Conservation (phyloP, 2,329 filamentous ascomycete genomes). For the Zasmidium cellare region DNA sequence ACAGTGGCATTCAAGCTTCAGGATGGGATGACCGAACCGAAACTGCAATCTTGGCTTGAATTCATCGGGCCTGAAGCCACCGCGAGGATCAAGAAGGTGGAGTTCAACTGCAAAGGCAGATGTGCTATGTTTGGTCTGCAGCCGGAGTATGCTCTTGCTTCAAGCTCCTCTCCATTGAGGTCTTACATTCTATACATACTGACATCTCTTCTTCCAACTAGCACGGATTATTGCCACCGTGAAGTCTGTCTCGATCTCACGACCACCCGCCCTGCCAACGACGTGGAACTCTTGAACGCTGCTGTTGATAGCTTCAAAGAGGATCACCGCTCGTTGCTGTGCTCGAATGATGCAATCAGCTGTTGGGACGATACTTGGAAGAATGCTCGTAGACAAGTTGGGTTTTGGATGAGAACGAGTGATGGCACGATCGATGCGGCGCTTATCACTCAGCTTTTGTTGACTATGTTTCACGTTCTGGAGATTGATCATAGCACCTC, state of each 20-base stretch:
- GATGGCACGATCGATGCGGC: not conserved
- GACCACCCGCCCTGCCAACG: not conserved
- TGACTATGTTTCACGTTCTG: not conserved
- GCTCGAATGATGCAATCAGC: conserved; percentile 7
- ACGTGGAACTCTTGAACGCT: not conserved
- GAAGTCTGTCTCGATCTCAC: not conserved
- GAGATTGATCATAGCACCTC: not conserved
- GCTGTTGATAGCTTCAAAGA: not conserved
- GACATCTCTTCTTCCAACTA: not conserved
- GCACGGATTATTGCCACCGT: conserved; percentile 10
- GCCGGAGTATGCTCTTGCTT: conserved; percentile 5
- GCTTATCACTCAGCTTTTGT: not conserved
- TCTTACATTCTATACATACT: too few species aligned
- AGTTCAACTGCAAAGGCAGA: conserved; percentile 1
- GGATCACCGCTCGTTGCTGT: not conserved
- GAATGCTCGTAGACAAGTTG: not conserved
- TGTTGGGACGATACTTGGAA: not conserved
- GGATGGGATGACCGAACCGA: not conserved
- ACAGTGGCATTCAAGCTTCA: not conserved
- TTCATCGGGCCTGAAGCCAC: conserved; percentile 1
- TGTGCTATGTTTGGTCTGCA: conserved; percentile 10
- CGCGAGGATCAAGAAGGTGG: not conserved
- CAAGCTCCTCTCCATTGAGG: too few species aligned
- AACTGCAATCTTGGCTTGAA: conserved; percentile 1
- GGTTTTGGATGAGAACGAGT: not conserved